Evolutionary conservation across 768 basidiomycete genomes (phyloP).

Genomic region (Pisolithus orientalis): DNA sequence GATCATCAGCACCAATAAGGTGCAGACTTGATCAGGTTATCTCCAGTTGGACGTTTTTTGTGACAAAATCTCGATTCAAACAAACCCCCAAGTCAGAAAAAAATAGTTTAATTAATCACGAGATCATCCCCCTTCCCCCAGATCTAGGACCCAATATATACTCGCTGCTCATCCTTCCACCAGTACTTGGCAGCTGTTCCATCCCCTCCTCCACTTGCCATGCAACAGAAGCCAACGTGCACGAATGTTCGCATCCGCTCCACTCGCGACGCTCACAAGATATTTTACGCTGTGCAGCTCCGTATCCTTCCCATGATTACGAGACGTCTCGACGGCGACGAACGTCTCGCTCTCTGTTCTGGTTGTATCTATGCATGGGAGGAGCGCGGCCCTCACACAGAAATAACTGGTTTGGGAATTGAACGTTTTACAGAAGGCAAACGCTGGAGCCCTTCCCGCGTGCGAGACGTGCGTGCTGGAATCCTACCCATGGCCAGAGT

Average conservation of each 20-base stretch:
- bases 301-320: slow-evolving; percentile 67
- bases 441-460: slow-evolving; percentile 78
- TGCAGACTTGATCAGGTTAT: slow-evolving; percentile 16
- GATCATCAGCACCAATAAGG: slow-evolving; percentile 34
- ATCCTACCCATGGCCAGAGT: not conserved
- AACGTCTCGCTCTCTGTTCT: slow-evolving; percentile 48
- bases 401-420: slow-evolving; percentile 74
- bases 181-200: slow-evolving; percentile 8
- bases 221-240: slow-evolving; percentile 67
- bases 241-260: slow-evolving; percentile 69
- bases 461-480: slow-evolving; percentile 58
- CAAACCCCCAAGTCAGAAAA: slow-evolving; percentile 11
- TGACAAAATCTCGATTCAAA: slow-evolving; percentile 18
- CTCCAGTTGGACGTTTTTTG: slow-evolving; percentile 19
- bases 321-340: slow-evolving; percentile 71
- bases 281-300: slow-evolving; percentile 66
- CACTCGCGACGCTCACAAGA: slow-evolving; percentile 71
- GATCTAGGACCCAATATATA: slow-evolving; percentile 31
- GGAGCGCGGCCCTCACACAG: slow-evolving; percentile 66
- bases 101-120: slow-evolving; percentile 35
- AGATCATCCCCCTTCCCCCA: slow-evolving; percentile 27
- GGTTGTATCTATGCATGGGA: slow-evolving; percentile 59
- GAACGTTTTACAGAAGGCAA: slow-evolving; percentile 83
- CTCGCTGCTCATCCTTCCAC: slow-evolving; percentile 12
- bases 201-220: slow-evolving; percentile 24